Evolutionary conservation across 306 rosid genomes (phyloP).

Genomic region (Mimosa pudica): DNA sequence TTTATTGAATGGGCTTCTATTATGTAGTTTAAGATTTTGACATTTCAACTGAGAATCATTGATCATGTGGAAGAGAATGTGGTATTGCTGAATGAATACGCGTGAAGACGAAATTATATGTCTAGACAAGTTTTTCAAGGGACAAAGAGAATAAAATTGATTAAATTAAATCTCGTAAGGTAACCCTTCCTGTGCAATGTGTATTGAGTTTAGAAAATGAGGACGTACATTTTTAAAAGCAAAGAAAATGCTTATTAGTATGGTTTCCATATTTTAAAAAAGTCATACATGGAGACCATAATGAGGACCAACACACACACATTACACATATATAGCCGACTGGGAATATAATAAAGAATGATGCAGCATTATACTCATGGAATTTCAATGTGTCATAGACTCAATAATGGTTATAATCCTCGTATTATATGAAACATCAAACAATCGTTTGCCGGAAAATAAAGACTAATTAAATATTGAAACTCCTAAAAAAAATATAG

Average conservation of each 20-base stretch:
- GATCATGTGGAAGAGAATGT: slow-evolving; percentile 11
- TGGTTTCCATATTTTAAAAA: neutral
- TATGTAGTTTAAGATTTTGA: neutral
- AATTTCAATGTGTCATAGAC: neutral
- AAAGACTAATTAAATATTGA: neutral
- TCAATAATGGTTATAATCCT: neutral
- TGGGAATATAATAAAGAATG: neutral
- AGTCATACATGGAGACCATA: neutral
- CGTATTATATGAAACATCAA: neutral
- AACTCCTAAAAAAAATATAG: neutral
- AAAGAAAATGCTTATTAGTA: neutral
- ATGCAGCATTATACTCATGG: neutral
- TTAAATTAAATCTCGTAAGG: neutral
- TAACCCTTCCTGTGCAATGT: neutral
- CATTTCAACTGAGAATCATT: slow-evolving; percentile 22
- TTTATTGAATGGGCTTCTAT: neutral
- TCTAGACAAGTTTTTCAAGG: neutral
- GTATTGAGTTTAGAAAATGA: neutral
- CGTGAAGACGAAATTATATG: neutral
- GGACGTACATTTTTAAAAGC: no score
- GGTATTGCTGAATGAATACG: neutral
- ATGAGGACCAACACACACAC: neutral
- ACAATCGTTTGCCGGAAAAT: neutral
- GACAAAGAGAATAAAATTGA: slow-evolving; percentile 16
- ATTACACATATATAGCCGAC: neutral